Percentiles rank a stretch among this genome's conserved stretches.
Evolutionary conservation across 495 filamentous ascomycete genomes (phyloP).

Genomic region (Neurospora sublineolata): DNA sequence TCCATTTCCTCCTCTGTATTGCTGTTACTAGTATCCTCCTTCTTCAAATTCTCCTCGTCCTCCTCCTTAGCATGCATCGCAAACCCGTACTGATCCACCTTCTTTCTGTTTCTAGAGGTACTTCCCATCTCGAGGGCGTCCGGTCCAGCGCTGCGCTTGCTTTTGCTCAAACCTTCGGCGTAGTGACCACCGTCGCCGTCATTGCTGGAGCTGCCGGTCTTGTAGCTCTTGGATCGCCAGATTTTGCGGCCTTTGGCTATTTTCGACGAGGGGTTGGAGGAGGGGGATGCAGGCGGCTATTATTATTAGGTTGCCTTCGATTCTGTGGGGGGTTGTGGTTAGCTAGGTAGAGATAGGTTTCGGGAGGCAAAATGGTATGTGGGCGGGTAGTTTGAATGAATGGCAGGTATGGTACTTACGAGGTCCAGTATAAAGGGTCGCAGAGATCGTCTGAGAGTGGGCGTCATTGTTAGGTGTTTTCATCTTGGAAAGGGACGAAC

Average conservation of each 20-base stretch:
- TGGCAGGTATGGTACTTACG: not conserved
- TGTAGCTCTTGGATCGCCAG: not conserved
- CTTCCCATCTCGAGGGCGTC: not conserved
- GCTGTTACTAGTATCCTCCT: not conserved
- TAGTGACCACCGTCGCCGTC: not conserved
- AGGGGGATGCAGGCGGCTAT: constrained; percentile 40
- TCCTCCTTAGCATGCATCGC: not conserved
- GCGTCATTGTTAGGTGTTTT: not conserved
- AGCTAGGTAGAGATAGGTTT: not conserved
- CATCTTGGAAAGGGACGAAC: not conserved
- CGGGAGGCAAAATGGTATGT: too few relatives aligned
- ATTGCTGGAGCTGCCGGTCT: not conserved
- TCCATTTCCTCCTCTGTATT: too few relatives aligned
- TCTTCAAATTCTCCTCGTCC: not conserved
- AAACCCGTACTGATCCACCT: not conserved
- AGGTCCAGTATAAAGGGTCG: not conserved
- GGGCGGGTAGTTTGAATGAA: too few relatives aligned
- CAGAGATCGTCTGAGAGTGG: not conserved
- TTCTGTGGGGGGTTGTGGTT: constrained; percentile 10
- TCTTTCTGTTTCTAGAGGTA: not conserved
- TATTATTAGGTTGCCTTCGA: constrained; percentile 37
- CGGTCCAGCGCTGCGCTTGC: not conserved
- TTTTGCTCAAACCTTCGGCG: not conserved
- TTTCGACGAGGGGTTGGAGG: constrained; percentile 31
- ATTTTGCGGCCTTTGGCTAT: not conserved